phyloP scores from a whole-genome alignment of 2,329 filamentous ascomycete species.

The Aspergillus fumigatiaffinis region DNA sequence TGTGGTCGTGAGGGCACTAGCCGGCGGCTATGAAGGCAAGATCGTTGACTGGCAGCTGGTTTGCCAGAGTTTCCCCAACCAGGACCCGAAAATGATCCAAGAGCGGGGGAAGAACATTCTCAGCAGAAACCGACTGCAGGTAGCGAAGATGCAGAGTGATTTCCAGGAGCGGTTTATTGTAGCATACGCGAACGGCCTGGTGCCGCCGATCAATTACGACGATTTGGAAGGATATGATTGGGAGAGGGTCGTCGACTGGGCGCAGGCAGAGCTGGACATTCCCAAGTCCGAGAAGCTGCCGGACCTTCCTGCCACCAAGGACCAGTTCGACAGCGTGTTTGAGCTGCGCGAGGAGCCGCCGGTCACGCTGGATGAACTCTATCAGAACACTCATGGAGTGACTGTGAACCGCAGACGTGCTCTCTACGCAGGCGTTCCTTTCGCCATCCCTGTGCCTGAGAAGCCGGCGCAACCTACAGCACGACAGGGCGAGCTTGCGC shows the following conservation, averaged over 20 bases:
- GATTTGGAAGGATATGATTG: constrained; percentile 45
- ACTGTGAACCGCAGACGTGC: constrained; percentile 34
- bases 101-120: constrained; percentile 36
- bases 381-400: constrained; percentile 25
- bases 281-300: constrained; percentile 35
- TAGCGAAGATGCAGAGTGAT: constrained; percentile 43
- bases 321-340: constrained; percentile 40
- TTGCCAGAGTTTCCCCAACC: constrained; percentile 37
- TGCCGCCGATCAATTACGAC: constrained; percentile 44
- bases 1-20: constrained; percentile 42
- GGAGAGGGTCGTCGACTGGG: constrained; percentile 46
- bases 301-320: constrained; percentile 41
- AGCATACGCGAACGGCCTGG: constrained; percentile 41
- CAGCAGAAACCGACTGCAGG: constrained; percentile 35
- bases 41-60: constrained; percentile 46
- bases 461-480: constrained; percentile 2
- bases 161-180: constrained; percentile 45
- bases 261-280: constrained; percentile 37
- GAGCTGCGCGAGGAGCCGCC: constrained; percentile 36
- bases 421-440: constrained; percentile 33
- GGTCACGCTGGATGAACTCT: constrained; percentile 33
- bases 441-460: constrained; percentile 24
- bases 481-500: constrained; percentile 19
- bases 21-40: constrained; percentile 41
- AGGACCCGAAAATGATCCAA: constrained; percentile 36